A percentile compares a stretch with the other conserved stretches of the same genome.
phyloP scores from a whole-genome alignment of 495 filamentous ascomycete species.

The Achaetomiella virescens region DNA sequence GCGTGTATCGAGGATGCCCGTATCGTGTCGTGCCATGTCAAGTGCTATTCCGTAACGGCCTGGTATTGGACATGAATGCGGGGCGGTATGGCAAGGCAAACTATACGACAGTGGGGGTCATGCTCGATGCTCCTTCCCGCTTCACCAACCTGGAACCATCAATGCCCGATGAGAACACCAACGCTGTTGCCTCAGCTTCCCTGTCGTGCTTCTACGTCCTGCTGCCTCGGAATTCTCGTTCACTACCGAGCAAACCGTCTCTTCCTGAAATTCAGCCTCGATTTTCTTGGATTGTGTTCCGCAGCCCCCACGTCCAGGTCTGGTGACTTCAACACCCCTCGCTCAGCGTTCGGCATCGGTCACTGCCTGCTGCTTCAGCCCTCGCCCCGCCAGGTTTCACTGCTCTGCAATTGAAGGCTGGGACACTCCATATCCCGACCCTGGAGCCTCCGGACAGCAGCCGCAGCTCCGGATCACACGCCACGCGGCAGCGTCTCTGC shows the following conservation, averaged over 20 bases:
- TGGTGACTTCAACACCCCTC: background rate
- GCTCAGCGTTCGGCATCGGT: background rate
- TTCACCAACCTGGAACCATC: background rate
- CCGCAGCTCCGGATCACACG: constrained; percentile 1
- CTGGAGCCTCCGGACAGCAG: background rate
- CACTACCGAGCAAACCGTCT: too few relatives aligned
- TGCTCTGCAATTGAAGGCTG: background rate
- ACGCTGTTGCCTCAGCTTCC: too few relatives aligned
- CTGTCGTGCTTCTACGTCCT: too few relatives aligned
- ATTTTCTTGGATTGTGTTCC: too few relatives aligned
- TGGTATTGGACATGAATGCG: background rate
- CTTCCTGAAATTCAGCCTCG: too few relatives aligned
- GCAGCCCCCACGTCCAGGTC: background rate
- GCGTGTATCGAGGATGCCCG: background rate
- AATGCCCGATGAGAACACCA: background rate
- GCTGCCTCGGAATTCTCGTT: too few relatives aligned
- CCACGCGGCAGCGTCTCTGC: constrained; percentile 3
- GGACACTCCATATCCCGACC: background rate
- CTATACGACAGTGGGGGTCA: background rate
- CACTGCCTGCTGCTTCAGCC: background rate
- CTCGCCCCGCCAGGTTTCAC: background rate
- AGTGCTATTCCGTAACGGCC: too few relatives aligned
- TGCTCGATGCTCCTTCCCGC: background rate
- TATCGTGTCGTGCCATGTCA: too few relatives aligned
- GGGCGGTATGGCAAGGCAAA: constrained; percentile 1